Percentiles rank a stretch among this genome's conserved stretches.
Evolutionary conservation across 2,329 filamentous ascomycete genomes (phyloP).

Genomic region (Pseudogymnoascus sp.): DNA sequence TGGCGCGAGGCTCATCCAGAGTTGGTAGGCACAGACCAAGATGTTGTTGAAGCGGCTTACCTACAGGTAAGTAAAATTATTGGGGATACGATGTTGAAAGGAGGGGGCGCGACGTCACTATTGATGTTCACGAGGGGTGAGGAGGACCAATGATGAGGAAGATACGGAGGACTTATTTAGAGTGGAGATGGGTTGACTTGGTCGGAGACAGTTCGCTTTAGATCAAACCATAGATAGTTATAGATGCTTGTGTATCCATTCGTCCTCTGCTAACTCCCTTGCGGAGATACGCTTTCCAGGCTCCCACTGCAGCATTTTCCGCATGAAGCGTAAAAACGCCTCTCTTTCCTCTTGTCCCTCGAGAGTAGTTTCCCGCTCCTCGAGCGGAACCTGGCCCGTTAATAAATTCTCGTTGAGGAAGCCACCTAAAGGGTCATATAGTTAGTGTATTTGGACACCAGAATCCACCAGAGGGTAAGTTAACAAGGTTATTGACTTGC

Average conservation of each 20-base stretch:
- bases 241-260: not conserved
- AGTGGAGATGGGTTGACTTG: no score
- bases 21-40: no score
- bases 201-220: no score
- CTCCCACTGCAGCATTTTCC: slow-evolving; percentile 27
- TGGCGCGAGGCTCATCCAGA: no score
- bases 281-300: slow-evolving; percentile 27
- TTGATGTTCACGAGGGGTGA: no score
- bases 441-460: not conserved
- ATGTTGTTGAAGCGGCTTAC: no score
- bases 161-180: no score
- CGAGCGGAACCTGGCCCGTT: slow-evolving; percentile 25
- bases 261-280: slow-evolving; percentile 24
- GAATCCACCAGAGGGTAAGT: not conserved
- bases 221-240: not conserved
- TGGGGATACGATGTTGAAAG: no score
- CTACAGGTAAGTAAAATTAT: no score
- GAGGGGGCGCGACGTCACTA: no score
- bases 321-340: slow-evolving; percentile 26
- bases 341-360: slow-evolving; percentile 25
- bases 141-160: no score
- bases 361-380: slow-evolving; percentile 32
- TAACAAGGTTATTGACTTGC: not conserved
- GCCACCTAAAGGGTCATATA: not conserved
- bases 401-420: slow-evolving; percentile 12